phyloP scores from a whole-genome alignment of 176 grass and related monocot species.

The Triticum turgidum region DNA sequence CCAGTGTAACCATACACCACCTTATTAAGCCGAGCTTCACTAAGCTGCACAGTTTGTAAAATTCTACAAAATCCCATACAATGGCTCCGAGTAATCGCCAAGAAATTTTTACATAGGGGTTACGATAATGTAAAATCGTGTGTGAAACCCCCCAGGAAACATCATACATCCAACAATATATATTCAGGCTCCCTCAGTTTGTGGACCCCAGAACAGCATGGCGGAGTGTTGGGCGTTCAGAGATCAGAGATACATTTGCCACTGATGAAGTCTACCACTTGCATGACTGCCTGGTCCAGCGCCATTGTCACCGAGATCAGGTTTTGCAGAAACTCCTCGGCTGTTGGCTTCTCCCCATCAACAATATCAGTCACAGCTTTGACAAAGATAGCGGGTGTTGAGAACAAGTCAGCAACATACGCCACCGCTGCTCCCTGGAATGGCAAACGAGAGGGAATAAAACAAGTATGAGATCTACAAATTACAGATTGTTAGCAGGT shows the following conservation, averaged over 20 bases:
- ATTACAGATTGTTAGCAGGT: neutral
- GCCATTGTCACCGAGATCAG: constrained; percentile 61
- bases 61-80: neutral
- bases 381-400: constrained; percentile 68
- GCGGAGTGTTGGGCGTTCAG: constrained; percentile 14
- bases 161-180: neutral
- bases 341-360: constrained; percentile 81
- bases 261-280: constrained; percentile 60
- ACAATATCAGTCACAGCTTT: constrained; percentile 93
- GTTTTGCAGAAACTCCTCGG: constrained; percentile 82
- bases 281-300: constrained; percentile 47
- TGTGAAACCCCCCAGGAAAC: neutral
- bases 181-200: neutral
- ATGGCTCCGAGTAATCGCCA: neutral
- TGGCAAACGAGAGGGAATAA: neutral
- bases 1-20: neutral
- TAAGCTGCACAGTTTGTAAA: neutral
- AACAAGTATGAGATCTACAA: neutral
- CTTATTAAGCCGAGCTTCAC: constrained; percentile 13
- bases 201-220: neutral
- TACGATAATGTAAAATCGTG: neutral
- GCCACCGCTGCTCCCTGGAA: constrained; percentile 87
- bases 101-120: constrained; percentile 37
- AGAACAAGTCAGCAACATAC: constrained; percentile 76
- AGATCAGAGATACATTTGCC: constrained; percentile 70